A percentile compares a stretch with the other conserved stretches of the same genome.
These are phyloP conservation scores for Candolleomyces eurysporus DNA, from an alignment of 768 basidiomycete species.

Conservation along the genomic window DNA sequence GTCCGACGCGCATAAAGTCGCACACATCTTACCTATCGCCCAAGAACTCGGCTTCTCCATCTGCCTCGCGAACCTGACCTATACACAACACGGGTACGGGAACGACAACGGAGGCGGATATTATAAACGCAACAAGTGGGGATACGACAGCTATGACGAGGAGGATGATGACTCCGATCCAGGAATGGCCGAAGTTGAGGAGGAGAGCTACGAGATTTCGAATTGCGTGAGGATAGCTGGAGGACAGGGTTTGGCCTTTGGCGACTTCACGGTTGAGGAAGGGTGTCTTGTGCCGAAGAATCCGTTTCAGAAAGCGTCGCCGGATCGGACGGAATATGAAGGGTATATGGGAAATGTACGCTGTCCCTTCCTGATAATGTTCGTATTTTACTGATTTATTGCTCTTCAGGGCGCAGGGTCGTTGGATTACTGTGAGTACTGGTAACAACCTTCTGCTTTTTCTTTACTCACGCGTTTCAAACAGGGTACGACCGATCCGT, in stretches of 20 bases:
- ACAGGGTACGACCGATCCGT: conserved; percentile 24
- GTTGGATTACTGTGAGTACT: conserved; percentile 28
- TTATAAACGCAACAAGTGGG: neutral
- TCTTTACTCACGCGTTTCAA: neutral
- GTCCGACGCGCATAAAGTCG: conserved; percentile 32
- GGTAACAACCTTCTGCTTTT: neutral
- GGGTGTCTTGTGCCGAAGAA: conserved; percentile 31
- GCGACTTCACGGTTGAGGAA: conserved; percentile 17
- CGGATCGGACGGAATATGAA: conserved; percentile 37
- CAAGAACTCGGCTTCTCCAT: conserved; percentile 33
- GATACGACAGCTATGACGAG: conserved; percentile 12
- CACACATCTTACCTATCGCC: conserved; percentile 28
- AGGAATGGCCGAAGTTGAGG: conserved; percentile 23
- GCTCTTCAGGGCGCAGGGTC: conserved; percentile 21
- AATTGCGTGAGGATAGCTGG: conserved; percentile 34
- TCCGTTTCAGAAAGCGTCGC: conserved; percentile 29
- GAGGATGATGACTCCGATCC: conserved; percentile 18
- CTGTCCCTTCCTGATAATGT: neutral
- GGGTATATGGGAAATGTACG: conserved; percentile 42
- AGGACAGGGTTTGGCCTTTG: conserved; percentile 10
- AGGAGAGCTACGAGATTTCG: conserved; percentile 17
- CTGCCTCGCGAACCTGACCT: conserved; percentile 34
- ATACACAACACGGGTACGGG: conserved; percentile 19
- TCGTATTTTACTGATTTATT: neutral
- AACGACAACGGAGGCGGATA: conserved; percentile 18